phyloP scores from a whole-genome alignment of 176 grass and related monocot genomes.

The Eleusine indica region DNA sequence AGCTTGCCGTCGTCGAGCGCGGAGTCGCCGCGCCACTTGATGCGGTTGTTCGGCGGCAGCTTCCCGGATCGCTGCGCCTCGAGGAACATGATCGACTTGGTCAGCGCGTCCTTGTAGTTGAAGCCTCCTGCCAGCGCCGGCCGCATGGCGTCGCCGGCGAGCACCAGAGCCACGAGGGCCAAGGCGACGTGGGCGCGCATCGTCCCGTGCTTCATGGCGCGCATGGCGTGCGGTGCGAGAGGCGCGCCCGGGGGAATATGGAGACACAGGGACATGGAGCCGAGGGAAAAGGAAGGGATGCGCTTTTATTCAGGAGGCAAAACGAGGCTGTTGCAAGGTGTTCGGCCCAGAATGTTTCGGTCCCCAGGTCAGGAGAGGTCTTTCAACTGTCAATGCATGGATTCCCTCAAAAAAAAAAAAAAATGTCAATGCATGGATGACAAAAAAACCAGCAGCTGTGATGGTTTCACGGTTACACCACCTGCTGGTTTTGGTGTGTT shows the following conservation, averaged over 20 bases:
- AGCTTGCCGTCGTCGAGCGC: slow-evolving; percentile 87
- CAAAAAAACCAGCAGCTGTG: neutral
- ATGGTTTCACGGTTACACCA: neutral
- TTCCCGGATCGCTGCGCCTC: slow-evolving; percentile 95
- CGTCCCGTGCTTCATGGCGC: slow-evolving; percentile 31
- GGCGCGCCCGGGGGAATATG: neutral
- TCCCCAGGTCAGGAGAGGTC: neutral
- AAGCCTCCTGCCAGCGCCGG: slow-evolving; percentile 31
- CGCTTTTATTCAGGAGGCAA: slow-evolving; percentile 40
- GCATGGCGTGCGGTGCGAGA: slow-evolving; percentile 29
- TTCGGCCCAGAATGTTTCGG: slow-evolving; percentile 46
- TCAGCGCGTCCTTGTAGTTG: slow-evolving; percentile 86
- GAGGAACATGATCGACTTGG: slow-evolving; percentile 87
- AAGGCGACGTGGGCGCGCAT: slow-evolving; percentile 48
- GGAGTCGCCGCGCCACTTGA: slow-evolving; percentile 93
- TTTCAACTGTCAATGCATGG: neutral
- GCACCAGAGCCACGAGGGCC: slow-evolving; percentile 48
- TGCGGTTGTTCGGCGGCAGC: slow-evolving; percentile 71
- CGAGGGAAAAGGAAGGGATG: slow-evolving; percentile 39
- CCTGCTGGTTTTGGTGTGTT: too few relatives aligned
- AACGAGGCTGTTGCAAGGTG: slow-evolving; percentile 27
- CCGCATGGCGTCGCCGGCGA: slow-evolving; percentile 48
- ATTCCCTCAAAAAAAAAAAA: too few relatives aligned
- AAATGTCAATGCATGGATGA: neutral
- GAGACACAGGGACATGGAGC: neutral